A percentile compares a stretch with the other conserved stretches of the same genome.
Conservation (phyloP, 108 stramenopile genomes). For the Cyclotella cryptica region DNA sequence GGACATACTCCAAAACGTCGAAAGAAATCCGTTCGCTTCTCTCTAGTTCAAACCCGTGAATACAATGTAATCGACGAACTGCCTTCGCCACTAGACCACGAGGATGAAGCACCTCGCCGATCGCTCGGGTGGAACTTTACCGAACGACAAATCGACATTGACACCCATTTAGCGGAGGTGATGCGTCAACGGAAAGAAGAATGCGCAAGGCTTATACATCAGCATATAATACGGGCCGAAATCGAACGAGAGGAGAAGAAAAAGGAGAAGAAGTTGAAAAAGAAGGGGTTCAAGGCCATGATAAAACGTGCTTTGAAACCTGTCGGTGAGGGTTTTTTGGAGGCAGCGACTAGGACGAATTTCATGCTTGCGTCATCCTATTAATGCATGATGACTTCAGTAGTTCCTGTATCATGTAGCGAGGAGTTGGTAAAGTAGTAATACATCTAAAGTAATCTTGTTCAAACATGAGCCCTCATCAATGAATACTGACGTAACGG, state of each 20-base stretch:
- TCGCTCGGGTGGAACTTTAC: constrained; percentile 24
- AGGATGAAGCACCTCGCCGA: constrained; percentile 16
- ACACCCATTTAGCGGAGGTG: neutral
- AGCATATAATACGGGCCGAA: constrained; percentile 10
- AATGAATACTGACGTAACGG: too few relatives aligned
- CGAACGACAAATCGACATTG: constrained; percentile 17
- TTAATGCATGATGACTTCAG: too few relatives aligned
- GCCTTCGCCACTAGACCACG: constrained; percentile 1
- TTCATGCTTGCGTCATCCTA: neutral
- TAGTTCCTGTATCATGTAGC: too few relatives aligned
- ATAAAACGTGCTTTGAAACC: constrained; percentile 18
- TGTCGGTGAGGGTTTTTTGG: constrained; percentile 11
- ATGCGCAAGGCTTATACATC: constrained; percentile 3
- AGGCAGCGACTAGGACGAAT: constrained; percentile 15
- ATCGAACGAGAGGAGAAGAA: constrained; percentile 7
- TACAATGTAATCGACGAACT: constrained; percentile 25
- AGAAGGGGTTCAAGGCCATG: constrained; percentile 25
- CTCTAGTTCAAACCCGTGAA: constrained; percentile 13
- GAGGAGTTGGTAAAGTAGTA: too few relatives aligned
- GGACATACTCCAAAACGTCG: neutral
- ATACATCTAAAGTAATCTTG: too few relatives aligned
- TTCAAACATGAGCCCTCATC: too few relatives aligned
- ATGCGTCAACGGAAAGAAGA: constrained; percentile 6
- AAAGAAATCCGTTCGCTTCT: constrained; percentile 21
- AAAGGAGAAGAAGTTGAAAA: constrained; percentile 2